A percentile compares a stretch with the other conserved stretches of the same genome.
Conservation (phyloP, 345 rosid species). For the Heritiera littoralis region DNA sequence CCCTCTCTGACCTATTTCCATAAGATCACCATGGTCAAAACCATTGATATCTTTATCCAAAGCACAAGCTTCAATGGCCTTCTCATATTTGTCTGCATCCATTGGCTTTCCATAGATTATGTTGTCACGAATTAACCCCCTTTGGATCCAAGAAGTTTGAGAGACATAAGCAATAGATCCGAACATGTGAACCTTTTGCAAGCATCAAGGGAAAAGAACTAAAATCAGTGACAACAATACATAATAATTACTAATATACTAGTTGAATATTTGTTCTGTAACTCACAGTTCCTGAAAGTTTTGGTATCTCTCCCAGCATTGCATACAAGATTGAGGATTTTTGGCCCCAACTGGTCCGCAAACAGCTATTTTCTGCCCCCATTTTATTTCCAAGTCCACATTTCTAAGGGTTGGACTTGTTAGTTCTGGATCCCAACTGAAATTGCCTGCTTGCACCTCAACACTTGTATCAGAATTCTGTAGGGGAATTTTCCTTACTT, state of each 20-base stretch:
- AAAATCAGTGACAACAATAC: constrained; percentile 11
- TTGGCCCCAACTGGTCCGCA: constrained; percentile 80
- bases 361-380: constrained; percentile 66
- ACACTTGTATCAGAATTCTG: constrained; percentile 36
- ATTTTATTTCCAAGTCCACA: constrained; percentile 45
- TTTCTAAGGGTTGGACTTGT: constrained; percentile 40
- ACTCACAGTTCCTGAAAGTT: constrained; percentile 69
- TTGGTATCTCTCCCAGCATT: constrained; percentile 67
- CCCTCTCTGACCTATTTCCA: constrained; percentile 85
- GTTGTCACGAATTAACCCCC: constrained; percentile 75
- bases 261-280: neutral
- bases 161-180: constrained; percentile 75
- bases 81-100: constrained; percentile 55
- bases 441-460: constrained; percentile 51
- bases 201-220: constrained; percentile 4
- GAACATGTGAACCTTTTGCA: constrained; percentile 47
- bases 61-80: constrained; percentile 61
- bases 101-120: constrained; percentile 64
- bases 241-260: neutral
- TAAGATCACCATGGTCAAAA: constrained; percentile 73
- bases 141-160: constrained; percentile 84
- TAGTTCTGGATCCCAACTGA: constrained; percentile 69
- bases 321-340: constrained; percentile 73
- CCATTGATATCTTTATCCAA: constrained; percentile 65
- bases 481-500: constrained; percentile 27